A percentile compares a stretch with the other conserved stretches of the same genome.
Conservation (phyloP, 2,329 filamentous ascomycete species). For the Cadophora gregata region DNA sequence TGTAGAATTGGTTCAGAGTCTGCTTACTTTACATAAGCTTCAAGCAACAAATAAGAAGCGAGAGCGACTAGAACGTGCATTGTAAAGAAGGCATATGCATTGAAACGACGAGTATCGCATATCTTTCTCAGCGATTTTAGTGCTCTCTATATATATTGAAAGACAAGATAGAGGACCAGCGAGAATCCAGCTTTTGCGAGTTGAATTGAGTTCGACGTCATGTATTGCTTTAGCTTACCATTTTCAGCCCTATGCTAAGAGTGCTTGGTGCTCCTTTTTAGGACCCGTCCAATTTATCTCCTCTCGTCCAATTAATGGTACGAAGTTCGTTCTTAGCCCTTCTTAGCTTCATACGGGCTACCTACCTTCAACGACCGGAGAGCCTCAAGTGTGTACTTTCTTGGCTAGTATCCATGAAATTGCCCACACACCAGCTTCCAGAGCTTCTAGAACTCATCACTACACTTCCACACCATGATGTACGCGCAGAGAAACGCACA, state of each 20-base stretch:
- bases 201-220: not conserved
- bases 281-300: not conserved
- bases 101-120: too few species aligned
- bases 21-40: too few species aligned
- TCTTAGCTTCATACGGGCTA: not conserved
- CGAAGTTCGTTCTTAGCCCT: not conserved
- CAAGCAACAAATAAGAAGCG: too few species aligned
- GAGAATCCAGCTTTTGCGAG: not conserved
- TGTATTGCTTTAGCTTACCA: not conserved
- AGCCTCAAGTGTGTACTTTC: not conserved
- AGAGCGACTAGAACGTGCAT: too few species aligned
- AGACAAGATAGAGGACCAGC: too few species aligned
- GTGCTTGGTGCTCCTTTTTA: not conserved
- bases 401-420: not conserved
- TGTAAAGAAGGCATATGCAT: too few species aligned
- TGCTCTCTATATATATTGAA: too few species aligned
- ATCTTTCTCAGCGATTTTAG: too few species aligned
- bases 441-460: slow-evolving; percentile 3
- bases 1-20: too few species aligned
- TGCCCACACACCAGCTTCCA: not conserved
- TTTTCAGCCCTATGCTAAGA: not conserved
- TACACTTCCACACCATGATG: not conserved
- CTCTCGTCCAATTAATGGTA: not conserved
- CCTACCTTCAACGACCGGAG: not conserved
- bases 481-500: not conserved